phyloP scores from a whole-genome alignment of 2,329 filamentous ascomycete genomes.

The Penicillium sp. region DNA sequence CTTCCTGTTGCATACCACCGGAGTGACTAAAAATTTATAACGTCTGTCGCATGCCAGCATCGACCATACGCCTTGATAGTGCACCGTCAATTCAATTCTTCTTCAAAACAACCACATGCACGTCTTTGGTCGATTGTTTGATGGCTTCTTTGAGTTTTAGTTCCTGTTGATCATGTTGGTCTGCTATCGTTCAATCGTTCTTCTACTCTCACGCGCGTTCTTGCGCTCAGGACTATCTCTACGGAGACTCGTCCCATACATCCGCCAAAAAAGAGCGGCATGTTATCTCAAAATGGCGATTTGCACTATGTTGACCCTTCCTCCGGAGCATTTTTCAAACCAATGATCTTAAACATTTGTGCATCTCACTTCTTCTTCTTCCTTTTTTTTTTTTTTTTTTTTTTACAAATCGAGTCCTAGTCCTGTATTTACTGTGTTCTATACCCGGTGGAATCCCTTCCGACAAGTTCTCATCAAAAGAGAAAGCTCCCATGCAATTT shows the following conservation, averaged over 20 bases:
- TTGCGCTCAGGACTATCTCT: background rate
- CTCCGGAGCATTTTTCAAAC: background rate
- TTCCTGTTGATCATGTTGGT: background rate
- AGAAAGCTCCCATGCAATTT: background rate
- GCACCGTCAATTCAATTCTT: background rate
- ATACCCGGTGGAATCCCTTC: background rate
- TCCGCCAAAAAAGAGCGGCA: background rate
- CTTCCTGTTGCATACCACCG: slow-evolving; percentile 14
- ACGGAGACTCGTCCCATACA: background rate
- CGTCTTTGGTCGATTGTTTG: background rate
- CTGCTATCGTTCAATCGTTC: background rate
- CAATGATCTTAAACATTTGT: slow-evolving; percentile 1
- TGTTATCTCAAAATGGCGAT: background rate
- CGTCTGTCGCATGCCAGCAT: slow-evolving; percentile 7
- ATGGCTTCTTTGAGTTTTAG: background rate
- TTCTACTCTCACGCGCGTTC: background rate
- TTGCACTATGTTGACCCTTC: background rate
- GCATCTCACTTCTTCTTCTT: too few species aligned
- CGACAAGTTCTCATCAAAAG: background rate
- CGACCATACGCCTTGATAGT: slow-evolving; percentile 1
- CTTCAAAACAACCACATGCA: background rate
- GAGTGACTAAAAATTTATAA: slow-evolving; percentile 7
- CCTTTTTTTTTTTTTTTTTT: too few species aligned
- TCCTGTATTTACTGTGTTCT: background rate
- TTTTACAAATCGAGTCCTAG: slow-evolving; percentile 1